Conservation (phyloP, 768 basidiomycete species). For the Tricholoma furcatifolium region DNA sequence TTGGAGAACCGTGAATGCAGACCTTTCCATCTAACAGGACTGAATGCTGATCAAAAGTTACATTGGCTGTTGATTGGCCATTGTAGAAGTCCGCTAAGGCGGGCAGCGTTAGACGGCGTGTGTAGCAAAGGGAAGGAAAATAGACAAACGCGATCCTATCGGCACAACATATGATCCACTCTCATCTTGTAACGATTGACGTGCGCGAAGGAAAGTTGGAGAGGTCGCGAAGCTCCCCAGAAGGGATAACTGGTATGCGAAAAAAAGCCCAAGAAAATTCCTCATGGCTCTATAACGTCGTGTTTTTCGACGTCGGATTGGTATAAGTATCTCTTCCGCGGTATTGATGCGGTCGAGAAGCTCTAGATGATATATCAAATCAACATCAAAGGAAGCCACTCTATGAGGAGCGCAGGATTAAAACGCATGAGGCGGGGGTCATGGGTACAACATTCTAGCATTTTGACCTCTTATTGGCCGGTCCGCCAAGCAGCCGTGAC, state of each 20-base stretch:
- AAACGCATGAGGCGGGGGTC: constrained; percentile 14
- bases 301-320: neutral
- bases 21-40: constrained; percentile 34
- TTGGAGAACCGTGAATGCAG: neutral
- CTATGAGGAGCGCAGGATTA: neutral
- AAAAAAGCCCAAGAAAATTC: constrained; percentile 9
- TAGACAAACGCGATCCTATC: constrained; percentile 18
- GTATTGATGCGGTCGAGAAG: constrained; percentile 17
- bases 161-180: constrained; percentile 23
- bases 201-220: neutral
- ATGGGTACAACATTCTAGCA: constrained; percentile 12
- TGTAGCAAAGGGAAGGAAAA: neutral
- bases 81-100: constrained; percentile 20
- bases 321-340: constrained; percentile 10
- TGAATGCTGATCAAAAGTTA: constrained; percentile 36
- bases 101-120: neutral
- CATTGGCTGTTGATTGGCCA: constrained; percentile 28
- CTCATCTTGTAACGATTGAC: constrained; percentile 22
- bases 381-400: constrained; percentile 3
- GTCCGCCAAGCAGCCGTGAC: constrained; percentile 7
- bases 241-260: constrained; percentile 9
- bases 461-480: constrained; percentile 5
- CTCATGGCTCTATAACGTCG: constrained; percentile 8
- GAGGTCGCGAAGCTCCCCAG: constrained; percentile 3
- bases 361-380: neutral